A percentile compares a stretch with the other conserved stretches of the same genome.
phyloP scores from a whole-genome alignment of 176 grass and related monocot genomes.

The Saccharum officinarum region DNA sequence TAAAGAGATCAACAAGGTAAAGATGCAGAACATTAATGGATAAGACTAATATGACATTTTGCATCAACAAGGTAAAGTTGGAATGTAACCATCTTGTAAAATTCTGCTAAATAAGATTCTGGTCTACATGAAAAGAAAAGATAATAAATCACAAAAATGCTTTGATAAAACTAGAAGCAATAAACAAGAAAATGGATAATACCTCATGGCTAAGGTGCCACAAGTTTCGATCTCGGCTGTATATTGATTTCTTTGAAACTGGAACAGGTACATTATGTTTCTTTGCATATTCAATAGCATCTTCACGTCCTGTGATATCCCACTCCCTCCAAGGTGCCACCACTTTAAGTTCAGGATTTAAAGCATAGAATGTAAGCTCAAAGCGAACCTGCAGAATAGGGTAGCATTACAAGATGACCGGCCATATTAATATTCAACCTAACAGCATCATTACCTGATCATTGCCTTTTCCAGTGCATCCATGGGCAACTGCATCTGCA shows the following conservation, averaged over 20 bases:
- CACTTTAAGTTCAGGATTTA: constrained; percentile 93
- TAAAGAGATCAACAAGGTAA: neutral
- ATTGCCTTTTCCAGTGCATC: constrained; percentile 99
- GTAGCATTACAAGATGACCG: constrained; percentile 41
- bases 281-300: constrained; percentile 97
- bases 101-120: neutral
- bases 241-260: constrained; percentile 98
- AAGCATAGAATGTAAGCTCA: constrained; percentile 93
- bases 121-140: neutral
- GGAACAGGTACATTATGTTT: constrained; percentile 86
- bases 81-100: neutral
- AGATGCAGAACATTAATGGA: neutral
- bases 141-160: neutral
- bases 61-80: neutral
- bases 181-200: constrained; percentile 24
- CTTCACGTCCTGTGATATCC: constrained; percentile 97
- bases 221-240: constrained; percentile 95
- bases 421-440: constrained; percentile 23
- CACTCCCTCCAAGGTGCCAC: constrained; percentile 99
- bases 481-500: constrained; percentile 95
- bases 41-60: neutral
- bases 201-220: constrained; percentile 99
- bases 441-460: constrained; percentile 72
- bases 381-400: constrained; percentile 83
- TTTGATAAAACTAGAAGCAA: neutral